phyloP scores from a whole-genome alignment of 495 filamentous ascomycete species.

The Annulohypoxylon bovei region DNA sequence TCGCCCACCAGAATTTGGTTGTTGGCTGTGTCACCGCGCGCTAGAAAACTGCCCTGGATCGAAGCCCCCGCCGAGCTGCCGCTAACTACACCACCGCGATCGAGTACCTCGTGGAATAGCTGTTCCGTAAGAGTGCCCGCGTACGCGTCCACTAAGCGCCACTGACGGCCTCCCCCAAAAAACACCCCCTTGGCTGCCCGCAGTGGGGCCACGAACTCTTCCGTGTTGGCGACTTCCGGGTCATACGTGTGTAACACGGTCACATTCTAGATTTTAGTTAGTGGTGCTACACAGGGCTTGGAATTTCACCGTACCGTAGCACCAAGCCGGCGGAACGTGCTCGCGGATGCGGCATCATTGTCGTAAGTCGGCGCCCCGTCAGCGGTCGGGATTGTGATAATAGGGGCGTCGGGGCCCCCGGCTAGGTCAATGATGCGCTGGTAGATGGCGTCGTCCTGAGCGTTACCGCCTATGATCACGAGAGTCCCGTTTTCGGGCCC shows the following conservation, averaged over 20 bases:
- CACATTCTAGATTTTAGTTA: slow-evolving; percentile 33
- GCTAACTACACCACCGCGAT: slow-evolving; percentile 44
- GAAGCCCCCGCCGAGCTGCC: slow-evolving; percentile 49
- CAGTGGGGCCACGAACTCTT: slow-evolving; percentile 46
- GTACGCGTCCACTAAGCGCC: slow-evolving; percentile 50
- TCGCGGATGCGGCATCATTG: slow-evolving; percentile 43
- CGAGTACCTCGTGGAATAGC: slow-evolving; percentile 45
- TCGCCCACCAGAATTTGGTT: slow-evolving; percentile 48
- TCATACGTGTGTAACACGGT: slow-evolving; percentile 51
- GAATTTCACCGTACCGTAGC: too few species aligned
- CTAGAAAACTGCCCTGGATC: slow-evolving; percentile 49
- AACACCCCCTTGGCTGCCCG: slow-evolving; percentile 44
- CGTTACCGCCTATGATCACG: slow-evolving; percentile 49
- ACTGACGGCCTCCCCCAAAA: slow-evolving; percentile 49
- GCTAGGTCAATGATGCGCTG: slow-evolving; percentile 55
- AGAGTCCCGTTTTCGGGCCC: slow-evolving; percentile 47
- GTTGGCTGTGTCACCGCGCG: slow-evolving; percentile 46
- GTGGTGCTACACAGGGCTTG: too few species aligned
- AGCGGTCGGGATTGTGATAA: slow-evolving; percentile 59
- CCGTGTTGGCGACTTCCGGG: slow-evolving; percentile 44
- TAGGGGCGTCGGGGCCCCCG: slow-evolving; percentile 55
- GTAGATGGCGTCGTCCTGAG: slow-evolving; percentile 56
- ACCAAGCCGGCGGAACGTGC: slow-evolving; percentile 47
- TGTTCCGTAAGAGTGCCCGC: slow-evolving; percentile 48
- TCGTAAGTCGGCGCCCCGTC: slow-evolving; percentile 44